These are phyloP conservation scores for Coemansia sp. DNA, from an alignment of 192 early-diverging fungal genomes.

Conservation along the genomic window DNA sequence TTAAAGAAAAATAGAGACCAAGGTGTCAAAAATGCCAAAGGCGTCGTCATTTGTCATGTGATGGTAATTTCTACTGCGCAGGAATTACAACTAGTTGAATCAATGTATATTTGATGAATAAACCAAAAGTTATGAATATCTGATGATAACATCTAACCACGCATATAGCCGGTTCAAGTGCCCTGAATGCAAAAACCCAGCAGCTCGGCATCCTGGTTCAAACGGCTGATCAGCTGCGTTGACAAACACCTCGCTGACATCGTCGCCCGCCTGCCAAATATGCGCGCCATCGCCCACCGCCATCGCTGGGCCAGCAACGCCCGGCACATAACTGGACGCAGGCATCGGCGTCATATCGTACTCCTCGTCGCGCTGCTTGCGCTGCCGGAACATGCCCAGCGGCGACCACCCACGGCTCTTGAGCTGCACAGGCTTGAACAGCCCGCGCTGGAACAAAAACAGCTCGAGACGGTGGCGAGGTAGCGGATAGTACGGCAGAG, in stretches of 20 bases:
- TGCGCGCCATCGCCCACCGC: slow-evolving; percentile 15
- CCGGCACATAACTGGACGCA: slow-evolving; percentile 25
- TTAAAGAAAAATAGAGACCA: too few relatives aligned
- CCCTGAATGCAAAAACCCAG: slow-evolving; percentile 63
- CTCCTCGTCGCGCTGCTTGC: slow-evolving; percentile 10
- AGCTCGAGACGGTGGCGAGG: slow-evolving; percentile 56
- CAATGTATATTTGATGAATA: too few relatives aligned
- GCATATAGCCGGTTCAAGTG: slow-evolving; percentile 64
- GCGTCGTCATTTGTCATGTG: too few relatives aligned
- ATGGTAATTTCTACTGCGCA: too few relatives aligned
- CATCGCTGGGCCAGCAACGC: background rate
- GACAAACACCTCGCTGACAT: background rate
- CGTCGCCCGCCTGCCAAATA: slow-evolving; percentile 29
- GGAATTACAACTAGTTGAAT: too few relatives aligned
- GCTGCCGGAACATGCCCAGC: background rate
- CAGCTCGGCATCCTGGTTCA: slow-evolving; percentile 18
- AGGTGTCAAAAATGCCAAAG: too few relatives aligned
- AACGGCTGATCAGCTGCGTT: slow-evolving; percentile 6
- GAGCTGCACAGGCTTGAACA: slow-evolving; percentile 39
- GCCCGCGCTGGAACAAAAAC: slow-evolving; percentile 56
- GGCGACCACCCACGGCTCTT: background rate
- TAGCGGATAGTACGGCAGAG: slow-evolving; percentile 63
- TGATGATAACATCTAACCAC: slow-evolving; percentile 54
- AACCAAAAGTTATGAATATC: background rate
- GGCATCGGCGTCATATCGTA: slow-evolving; percentile 38